These are phyloP conservation scores for Nakaseomyces uthaithaninus DNA, from an alignment of 1,139 yeast species.

Conservation along the genomic window DNA sequence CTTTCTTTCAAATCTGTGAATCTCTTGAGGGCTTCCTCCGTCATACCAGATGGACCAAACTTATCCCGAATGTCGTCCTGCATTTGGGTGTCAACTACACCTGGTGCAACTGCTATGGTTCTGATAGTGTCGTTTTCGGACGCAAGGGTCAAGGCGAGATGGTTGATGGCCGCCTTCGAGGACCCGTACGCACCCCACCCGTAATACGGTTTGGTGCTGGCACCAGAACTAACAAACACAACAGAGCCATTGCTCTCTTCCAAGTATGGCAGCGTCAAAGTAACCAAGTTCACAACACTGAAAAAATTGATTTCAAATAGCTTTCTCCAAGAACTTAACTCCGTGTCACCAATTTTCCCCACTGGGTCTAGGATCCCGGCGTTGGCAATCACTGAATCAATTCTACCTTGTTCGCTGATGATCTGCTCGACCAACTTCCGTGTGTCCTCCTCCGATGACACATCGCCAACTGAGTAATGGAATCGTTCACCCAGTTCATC, in stretches of 20 bases:
- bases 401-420: conserved; percentile 42
- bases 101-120: conserved; percentile 77
- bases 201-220: conserved; percentile 35
- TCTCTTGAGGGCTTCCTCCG: conserved; percentile 43
- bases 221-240: conserved; percentile 81
- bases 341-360: conserved; percentile 34
- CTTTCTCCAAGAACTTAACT: conserved; percentile 50
- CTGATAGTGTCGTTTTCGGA: conserved; percentile 50
- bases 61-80: conserved; percentile 63
- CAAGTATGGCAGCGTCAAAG: conserved; percentile 22
- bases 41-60: conserved; percentile 47
- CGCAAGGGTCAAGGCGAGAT: conserved; percentile 58
- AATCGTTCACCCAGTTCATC: conserved; percentile 45
- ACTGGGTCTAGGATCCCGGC: conserved; percentile 89
- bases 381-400: conserved; percentile 68
- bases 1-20: conserved; percentile 53
- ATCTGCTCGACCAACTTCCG: conserved; percentile 43
- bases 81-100: conserved; percentile 86
- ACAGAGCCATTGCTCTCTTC: conserved; percentile 33
- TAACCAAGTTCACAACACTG: conserved; percentile 57
- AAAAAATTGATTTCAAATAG: conserved; percentile 74
- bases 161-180: conserved; percentile 84
- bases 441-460: conserved; percentile 42
- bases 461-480: conserved; percentile 58
- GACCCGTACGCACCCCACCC: conserved; percentile 92